Base-by-base conservation (phyloP, 306 rosid genomes). In the Hippophae tibetana region DNA sequence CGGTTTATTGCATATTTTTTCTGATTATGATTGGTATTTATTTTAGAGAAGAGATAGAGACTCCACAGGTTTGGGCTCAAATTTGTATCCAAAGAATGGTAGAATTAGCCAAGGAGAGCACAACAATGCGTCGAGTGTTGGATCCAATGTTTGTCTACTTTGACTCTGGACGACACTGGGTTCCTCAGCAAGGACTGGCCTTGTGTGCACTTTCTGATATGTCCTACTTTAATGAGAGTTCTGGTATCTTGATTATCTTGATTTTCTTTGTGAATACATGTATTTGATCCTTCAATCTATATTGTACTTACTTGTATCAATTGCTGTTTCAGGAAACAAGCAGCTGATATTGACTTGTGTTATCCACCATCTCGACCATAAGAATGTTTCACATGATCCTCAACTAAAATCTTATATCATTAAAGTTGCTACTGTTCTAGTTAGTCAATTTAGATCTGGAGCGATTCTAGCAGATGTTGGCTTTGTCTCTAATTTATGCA, bases 291-390 rank as follows among this genome's bases (percentile, higher is more conserved):
- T 43, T 65, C 47, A 43, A 47, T 13, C 44, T 48, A 6, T 8
- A 56, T 27, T 9, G 1, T 59, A 31, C 51, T 64, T 58, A 40
- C 50, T 63, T 27, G 50, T 58, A 31, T 68, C 53, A 59, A 47
- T 55, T 68, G 67, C 60, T 65, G 57, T 63, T 58, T 49, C 74
- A 93, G 99, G 93, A 63, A 88, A 86, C 71, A 93, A 88, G 64
- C 86, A 78, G 68, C 72, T 88, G 44, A 74, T 87, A 69, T 78
- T 93, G 65, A 75, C 89, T 49, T 76, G 74, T 63, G 79, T 86
- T 48, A 77, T 93, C 54, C 99, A 86, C 56, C 99, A 93, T 84
- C 78, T 93, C 66, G 99, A 93, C 75, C 99, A 88, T 87, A 93
- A 93, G 80, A 93, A 86, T 51, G 78, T 84, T 61, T 26, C 79